Evolutionary conservation across 495 filamentous ascomycete species (phyloP).

Genomic region (Schizothecium vesticola): DNA sequence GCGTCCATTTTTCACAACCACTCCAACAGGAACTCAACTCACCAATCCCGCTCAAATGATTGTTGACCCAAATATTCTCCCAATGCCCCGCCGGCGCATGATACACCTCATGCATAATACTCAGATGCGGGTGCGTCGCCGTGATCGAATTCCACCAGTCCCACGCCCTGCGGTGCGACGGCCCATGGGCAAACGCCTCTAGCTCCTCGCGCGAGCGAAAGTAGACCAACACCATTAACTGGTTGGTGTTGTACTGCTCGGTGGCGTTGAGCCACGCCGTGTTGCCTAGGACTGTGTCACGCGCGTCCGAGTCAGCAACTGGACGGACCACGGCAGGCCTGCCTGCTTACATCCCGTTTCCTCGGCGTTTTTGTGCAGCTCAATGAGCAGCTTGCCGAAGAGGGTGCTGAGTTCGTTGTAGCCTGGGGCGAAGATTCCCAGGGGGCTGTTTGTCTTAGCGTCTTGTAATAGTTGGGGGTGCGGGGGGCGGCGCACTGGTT

Average conservation of each 20-base stretch:
- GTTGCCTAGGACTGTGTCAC: conserved; percentile 14
- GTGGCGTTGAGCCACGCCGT: conserved; percentile 16
- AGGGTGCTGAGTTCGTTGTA: background rate
- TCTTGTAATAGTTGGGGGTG: background rate
- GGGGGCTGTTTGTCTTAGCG: background rate
- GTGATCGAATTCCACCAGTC: conserved; percentile 29
- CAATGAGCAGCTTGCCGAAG: background rate
- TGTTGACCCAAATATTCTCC: conserved; percentile 14
- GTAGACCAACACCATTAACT: conserved; percentile 40
- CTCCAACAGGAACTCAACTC: background rate
- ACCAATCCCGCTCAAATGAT: conserved; percentile 11
- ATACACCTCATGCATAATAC: conserved; percentile 15
- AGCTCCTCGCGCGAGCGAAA: conserved; percentile 40
- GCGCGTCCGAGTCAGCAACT: background rate
- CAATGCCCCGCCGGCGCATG: conserved; percentile 8
- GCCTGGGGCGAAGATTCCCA: conserved; percentile 3
- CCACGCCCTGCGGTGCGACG: conserved; percentile 38
- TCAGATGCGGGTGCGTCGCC: conserved; percentile 6
- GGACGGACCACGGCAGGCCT: background rate
- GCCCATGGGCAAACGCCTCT: conserved; percentile 42
- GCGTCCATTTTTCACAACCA: background rate
- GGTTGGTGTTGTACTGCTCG: conserved; percentile 28
- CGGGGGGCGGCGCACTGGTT: background rate
- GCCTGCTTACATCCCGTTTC: conserved; percentile 4
- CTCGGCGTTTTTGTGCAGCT: background rate